Percentiles rank a stretch among this genome's conserved stretches.
Conservation (phyloP, 345 rosid species). For the Rhizophora mangle region DNA sequence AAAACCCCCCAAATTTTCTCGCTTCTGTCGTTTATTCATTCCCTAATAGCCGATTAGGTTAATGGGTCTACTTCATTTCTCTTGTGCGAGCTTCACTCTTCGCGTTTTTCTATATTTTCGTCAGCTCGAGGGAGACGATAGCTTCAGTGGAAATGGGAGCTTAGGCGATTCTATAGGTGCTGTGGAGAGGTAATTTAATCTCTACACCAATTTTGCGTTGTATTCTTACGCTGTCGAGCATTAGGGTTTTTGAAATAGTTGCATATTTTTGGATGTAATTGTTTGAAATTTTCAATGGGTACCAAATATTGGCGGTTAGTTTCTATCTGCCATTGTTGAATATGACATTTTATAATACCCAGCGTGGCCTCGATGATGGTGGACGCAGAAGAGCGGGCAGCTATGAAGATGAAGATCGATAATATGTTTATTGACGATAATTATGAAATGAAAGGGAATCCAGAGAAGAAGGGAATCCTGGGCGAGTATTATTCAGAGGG, state of each 20-base stretch:
- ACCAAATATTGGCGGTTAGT: slow-evolving; percentile 18
- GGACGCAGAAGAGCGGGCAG: slow-evolving; percentile 26
- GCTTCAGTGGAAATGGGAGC: slow-evolving; percentile 58
- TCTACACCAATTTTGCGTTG: slow-evolving; percentile 10
- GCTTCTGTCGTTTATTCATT: slow-evolving; percentile 27
- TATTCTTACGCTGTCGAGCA: slow-evolving; percentile 9
- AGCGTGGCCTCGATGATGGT: slow-evolving; percentile 47
- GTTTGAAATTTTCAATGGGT: slow-evolving; percentile 33
- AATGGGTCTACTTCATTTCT: slow-evolving; percentile 45
- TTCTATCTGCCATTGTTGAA: slow-evolving; percentile 16
- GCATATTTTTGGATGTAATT: slow-evolving; percentile 22
- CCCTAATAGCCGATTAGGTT: slow-evolving; percentile 50
- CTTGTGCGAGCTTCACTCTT: slow-evolving; percentile 19
- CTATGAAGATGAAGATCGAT: slow-evolving; percentile 25
- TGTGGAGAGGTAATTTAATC: slow-evolving; percentile 53
- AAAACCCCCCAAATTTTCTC: slow-evolving; percentile 61
- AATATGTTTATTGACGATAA: slow-evolving; percentile 38
- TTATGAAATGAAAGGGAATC: slow-evolving; percentile 2
- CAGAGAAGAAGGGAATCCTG: slow-evolving; percentile 11
- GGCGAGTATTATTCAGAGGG: slow-evolving; percentile 15
- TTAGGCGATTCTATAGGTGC: slow-evolving; percentile 59
- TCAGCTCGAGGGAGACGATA: slow-evolving; percentile 55
- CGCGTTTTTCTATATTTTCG: slow-evolving; percentile 8
- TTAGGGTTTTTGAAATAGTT: slow-evolving; percentile 50
- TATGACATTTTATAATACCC: slow-evolving; percentile 21